These are phyloP conservation scores for Coniella lustricola DNA, from an alignment of 2,329 filamentous ascomycete species.

Conservation along the genomic window DNA sequence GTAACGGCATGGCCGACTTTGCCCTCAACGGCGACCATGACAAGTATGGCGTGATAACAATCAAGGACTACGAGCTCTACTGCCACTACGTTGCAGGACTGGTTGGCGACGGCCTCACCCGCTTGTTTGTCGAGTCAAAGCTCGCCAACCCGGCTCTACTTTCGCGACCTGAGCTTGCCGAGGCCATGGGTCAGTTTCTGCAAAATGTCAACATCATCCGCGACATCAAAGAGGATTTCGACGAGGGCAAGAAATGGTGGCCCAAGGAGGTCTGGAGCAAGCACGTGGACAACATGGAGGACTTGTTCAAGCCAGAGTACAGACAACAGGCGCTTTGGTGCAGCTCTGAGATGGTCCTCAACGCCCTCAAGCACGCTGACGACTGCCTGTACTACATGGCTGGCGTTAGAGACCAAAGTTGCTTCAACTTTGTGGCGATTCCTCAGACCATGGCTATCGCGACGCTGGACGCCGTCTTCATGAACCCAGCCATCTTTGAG, in stretches of 20 bases:
- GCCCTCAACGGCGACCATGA: conserved; percentile 76
- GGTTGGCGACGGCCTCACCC: conserved; percentile 90
- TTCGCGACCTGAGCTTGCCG: conserved; percentile 71
- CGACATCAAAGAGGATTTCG: conserved; percentile 83
- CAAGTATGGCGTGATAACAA: conserved; percentile 68
- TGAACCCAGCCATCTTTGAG: conserved; percentile 79
- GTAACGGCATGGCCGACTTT: conserved; percentile 98
- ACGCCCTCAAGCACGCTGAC: conserved; percentile 77
- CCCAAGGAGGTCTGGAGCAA: conserved; percentile 96
- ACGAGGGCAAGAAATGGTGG: conserved; percentile 87
- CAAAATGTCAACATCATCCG: conserved; percentile 99
- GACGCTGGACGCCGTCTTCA: conserved; percentile 85
- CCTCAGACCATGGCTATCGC: conserved; percentile 97
- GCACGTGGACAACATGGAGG: conserved; percentile 82
- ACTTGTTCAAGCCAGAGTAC: conserved; percentile 79
- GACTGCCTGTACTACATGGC: conserved; percentile 98
- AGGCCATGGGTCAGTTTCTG: conserved; percentile 95
- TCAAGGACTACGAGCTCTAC: conserved; percentile 90
- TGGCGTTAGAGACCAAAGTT: conserved; percentile 87
- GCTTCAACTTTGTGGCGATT: conserved; percentile 98
- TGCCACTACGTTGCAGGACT: conserved; percentile 98
- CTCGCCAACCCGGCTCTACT: conserved; percentile 82
- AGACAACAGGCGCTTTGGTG: conserved; percentile 72
- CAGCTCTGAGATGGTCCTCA: conserved; percentile 89
- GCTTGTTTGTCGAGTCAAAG: conserved; percentile 78